Evolutionary conservation across 345 rosid genomes (phyloP).

Genomic region (Brassica rapa): DNA sequence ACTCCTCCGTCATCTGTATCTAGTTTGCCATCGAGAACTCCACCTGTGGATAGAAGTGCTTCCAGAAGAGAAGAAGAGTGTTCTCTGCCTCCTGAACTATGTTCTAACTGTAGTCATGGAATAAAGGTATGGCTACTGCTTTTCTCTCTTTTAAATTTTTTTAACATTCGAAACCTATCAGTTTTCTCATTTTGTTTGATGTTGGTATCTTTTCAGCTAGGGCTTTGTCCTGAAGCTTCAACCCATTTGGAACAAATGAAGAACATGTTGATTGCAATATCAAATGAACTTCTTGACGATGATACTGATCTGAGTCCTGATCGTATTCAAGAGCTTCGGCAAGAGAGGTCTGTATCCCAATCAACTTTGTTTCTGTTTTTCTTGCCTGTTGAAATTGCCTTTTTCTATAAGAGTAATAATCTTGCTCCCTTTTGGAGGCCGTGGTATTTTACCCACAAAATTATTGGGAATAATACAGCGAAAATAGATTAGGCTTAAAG

Average conservation of each 20-base stretch:
- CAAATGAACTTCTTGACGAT: slow-evolving; percentile 94
- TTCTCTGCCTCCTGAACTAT: slow-evolving; percentile 66
- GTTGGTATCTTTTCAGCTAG: slow-evolving; percentile 62
- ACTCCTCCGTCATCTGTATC: slow-evolving; percentile 77
- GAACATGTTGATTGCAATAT: slow-evolving; percentile 74
- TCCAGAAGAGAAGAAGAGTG: slow-evolving; percentile 49
- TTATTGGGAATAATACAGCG: slow-evolving; percentile 10
- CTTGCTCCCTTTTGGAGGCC: neutral
- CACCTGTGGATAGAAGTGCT: slow-evolving; percentile 46
- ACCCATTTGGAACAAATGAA: slow-evolving; percentile 83
- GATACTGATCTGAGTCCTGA: slow-evolving; percentile 56
- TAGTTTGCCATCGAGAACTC: slow-evolving; percentile 60
- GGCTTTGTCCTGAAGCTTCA: slow-evolving; percentile 77
- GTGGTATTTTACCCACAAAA: slow-evolving; percentile 18
- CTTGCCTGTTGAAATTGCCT: slow-evolving; percentile 4
- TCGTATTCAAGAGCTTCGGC: slow-evolving; percentile 78
- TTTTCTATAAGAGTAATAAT: neutral
- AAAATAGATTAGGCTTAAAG: slow-evolving; percentile 13
- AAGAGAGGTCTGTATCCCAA: slow-evolving; percentile 64
- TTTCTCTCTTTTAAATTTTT: slow-evolving; percentile 3
- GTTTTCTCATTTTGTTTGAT: slow-evolving; percentile 35
- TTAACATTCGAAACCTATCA: too few relatives aligned
- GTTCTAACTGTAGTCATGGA: slow-evolving; percentile 79
- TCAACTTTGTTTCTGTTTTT: slow-evolving; percentile 4
- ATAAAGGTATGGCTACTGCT: slow-evolving; percentile 52